Evolutionary conservation across 1,284 basidiomycete genomes (phyloP).

Genomic region (Sanghuangporus baumii): DNA sequence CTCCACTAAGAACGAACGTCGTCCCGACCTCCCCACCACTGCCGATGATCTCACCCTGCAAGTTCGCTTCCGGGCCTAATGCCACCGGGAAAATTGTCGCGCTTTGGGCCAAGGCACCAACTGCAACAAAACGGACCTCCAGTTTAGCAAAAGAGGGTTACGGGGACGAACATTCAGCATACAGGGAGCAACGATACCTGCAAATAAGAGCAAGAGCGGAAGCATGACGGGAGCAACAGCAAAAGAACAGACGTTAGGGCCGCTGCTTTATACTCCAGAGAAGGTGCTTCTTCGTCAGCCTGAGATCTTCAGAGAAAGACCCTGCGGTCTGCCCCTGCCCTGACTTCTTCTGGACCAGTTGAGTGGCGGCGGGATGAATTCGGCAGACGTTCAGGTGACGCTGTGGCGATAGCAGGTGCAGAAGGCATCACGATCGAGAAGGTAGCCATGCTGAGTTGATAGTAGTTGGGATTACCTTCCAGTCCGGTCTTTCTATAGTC

Average conservation of each 20-base stretch:
- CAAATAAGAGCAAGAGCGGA: not conserved
- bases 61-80: not conserved
- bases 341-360: not conserved
- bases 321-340: not conserved
- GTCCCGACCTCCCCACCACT: constrained; percentile 3
- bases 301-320: not conserved
- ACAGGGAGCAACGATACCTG: not conserved
- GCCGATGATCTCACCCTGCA: constrained; percentile 9
- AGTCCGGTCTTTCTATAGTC: not conserved
- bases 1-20: constrained; percentile 13
- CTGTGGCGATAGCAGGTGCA: not conserved
- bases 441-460: no score
- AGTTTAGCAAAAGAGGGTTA: not conserved
- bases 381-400: not conserved
- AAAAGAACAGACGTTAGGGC: not conserved
- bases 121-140: not conserved
- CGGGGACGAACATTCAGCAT: not conserved
- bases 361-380: not conserved
- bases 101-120: not conserved
- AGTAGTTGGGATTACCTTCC: not conserved
- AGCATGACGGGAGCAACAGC: not conserved
- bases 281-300: not conserved
- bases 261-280: not conserved
- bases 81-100: constrained; percentile 8
- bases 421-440: not conserved